Evolutionary conservation across 2,329 filamentous ascomycete species (phyloP).

Genomic region (Teratosphaeria nubilosa): DNA sequence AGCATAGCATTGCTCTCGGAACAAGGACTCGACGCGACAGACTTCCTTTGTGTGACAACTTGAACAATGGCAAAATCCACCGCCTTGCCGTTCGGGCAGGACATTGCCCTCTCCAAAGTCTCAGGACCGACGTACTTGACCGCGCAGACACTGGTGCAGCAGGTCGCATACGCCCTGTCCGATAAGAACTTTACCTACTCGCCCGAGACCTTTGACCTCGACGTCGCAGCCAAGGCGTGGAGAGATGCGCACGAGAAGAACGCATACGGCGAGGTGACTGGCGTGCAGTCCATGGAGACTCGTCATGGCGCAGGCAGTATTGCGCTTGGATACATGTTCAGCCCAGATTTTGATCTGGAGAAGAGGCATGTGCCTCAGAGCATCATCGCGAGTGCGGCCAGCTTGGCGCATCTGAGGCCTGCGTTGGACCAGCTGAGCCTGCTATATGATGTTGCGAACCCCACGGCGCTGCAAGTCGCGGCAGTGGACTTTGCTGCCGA

Average conservation of each 20-base stretch:
- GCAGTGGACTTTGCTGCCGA: conserved; percentile 69
- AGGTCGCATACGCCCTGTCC: conserved; percentile 87
- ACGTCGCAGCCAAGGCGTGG: conserved; percentile 75
- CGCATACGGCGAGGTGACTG: conserved; percentile 68
- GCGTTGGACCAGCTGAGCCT: conserved; percentile 84
- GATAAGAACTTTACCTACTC: conserved; percentile 98
- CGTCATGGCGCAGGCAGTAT: conserved; percentile 81
- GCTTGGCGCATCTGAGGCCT: conserved; percentile 68
- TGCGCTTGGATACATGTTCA: conserved; percentile 94
- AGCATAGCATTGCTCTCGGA: background rate
- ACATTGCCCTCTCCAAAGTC: conserved; percentile 48
- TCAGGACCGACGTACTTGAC: conserved; percentile 86
- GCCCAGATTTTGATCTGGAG: conserved; percentile 84
- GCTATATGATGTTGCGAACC: conserved; percentile 83
- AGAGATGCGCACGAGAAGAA: conserved; percentile 60
- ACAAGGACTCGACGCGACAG: background rate
- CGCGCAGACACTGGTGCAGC: conserved; percentile 86
- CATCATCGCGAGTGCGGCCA: conserved; percentile 76
- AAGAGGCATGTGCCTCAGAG: conserved; percentile 89
- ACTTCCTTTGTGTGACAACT: background rate
- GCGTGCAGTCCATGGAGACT: conserved; percentile 73
- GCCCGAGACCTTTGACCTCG: conserved; percentile 83
- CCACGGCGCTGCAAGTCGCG: conserved; percentile 84
- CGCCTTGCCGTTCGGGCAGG: conserved; percentile 43
- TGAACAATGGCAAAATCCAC: conserved; percentile 27